A percentile compares a stretch with the other conserved stretches of the same genome.
Conservation (phyloP, 2,329 filamentous ascomycete genomes). For the Ceratocystis papillata region DNA sequence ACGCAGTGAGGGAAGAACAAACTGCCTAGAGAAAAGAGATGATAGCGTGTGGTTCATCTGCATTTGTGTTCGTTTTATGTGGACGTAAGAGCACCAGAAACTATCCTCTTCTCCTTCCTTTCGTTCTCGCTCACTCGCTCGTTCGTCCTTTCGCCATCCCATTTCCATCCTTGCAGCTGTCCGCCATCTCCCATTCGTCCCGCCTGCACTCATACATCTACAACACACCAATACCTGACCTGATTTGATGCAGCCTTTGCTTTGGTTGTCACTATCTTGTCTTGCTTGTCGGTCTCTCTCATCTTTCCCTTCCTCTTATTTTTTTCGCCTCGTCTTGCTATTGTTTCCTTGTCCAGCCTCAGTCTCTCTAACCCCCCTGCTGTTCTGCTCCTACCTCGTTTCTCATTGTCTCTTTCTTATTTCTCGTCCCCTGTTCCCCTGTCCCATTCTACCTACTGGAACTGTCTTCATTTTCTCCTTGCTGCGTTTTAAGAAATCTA, state of each 20-base stretch:
- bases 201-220: neutral
- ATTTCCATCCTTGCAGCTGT: neutral
- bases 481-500: neutral
- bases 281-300: neutral
- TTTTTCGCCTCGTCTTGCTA: slow-evolving; percentile 6
- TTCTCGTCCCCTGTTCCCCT: neutral
- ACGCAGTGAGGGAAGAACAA: neutral
- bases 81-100: too few species aligned
- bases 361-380: neutral
- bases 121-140: neutral
- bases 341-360: neutral
- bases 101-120: neutral
- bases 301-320: neutral
- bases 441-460: neutral
- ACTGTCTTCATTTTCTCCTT: neutral
- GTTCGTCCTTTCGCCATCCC: slow-evolving; percentile 1
- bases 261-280: neutral
- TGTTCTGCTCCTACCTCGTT: neutral
- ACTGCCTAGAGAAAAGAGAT: neutral
- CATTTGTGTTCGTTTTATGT: neutral
- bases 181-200: neutral
- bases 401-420: slow-evolving; percentile 2
- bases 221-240: slow-evolving; percentile 7
- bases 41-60: neutral
- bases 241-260: neutral